These are phyloP conservation scores for Brassica cretica DNA, from an alignment of 345 rosid species.

Conservation along the genomic window DNA sequence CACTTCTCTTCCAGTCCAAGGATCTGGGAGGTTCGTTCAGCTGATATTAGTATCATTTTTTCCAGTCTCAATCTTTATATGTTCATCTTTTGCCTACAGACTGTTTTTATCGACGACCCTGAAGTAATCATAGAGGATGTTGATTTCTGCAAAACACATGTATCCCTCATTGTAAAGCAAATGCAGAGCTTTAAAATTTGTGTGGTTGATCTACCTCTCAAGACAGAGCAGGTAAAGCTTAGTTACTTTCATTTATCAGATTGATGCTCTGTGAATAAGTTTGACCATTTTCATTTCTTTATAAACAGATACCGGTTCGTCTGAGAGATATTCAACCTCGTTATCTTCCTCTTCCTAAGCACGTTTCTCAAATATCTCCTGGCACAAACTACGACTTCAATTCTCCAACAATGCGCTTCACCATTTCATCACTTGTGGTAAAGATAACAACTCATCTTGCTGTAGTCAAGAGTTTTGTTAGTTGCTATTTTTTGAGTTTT, in stretches of 20 bases:
- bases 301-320: conserved; percentile 50
- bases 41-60: background rate
- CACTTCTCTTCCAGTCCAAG: conserved; percentile 51
- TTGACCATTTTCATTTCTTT: conserved; percentile 3
- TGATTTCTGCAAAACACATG: conserved; percentile 80
- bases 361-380: conserved; percentile 69
- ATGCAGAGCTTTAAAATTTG: conserved; percentile 57
- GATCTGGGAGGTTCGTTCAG: conserved; percentile 68
- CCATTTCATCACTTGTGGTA: conserved; percentile 93
- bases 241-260: background rate
- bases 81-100: conserved; percentile 42
- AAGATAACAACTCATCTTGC: conserved; percentile 30
- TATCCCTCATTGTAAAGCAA: conserved; percentile 64
- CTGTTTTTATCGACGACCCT: conserved; percentile 55
- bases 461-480: background rate
- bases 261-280: conserved; percentile 11
- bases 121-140: conserved; percentile 69
- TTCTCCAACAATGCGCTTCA: conserved; percentile 80
- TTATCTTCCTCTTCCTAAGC: conserved; percentile 81
- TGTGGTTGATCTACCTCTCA: conserved; percentile 73
- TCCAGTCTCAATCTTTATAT: background rate
- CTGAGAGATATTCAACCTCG: conserved; percentile 67
- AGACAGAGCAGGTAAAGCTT: conserved; percentile 51
- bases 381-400: conserved; percentile 86
- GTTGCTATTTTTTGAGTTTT: background rate